Evolutionary conservation across 345 rosid species (phyloP), one percentile per base, ranked within the genome.

Genomic region (Clausena lansium): DNA sequence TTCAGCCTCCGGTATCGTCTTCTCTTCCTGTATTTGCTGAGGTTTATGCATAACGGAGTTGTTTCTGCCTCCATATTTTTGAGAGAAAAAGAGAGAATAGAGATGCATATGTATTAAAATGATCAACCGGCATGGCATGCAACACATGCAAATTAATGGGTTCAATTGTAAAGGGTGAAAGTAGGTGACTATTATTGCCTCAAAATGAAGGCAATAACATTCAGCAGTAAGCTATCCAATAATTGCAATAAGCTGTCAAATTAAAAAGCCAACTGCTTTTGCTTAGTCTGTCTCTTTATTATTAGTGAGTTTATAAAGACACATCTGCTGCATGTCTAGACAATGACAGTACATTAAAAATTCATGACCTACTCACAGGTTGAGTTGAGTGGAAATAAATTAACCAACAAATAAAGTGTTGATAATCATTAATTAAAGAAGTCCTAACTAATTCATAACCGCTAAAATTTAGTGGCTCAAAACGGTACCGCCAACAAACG

Each of bases 61-160:
- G 38, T 60, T 25, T 74, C 77, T 45, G 28, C 70, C 35, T 74
- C 77, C 77, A 74, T 74, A 20, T 45, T 19, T 28, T 30, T 28
- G 1, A 4, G 14, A 41, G 7, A 61, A 35, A 41, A 41, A 4
- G 15, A 41, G 15, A 45, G 15, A 45, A 45, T 3, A 45, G 15
- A 45, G 15, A 45, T 45, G 50, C 15, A 10, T 41, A 2, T 45
- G 50, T 45, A 45, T 45, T 45, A 45, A 41, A 41, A 41, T 45
- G 50, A 45, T 11, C 50, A 45, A 11, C 15, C 3, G 2, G 50
- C 15, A 39, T 8, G 11, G 30, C 9, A 27, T 58, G 28, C 24
- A 57, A 13, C 30, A 25, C 33, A 61, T 27, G 19, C 33, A 61
- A 61, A 61, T 27, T 30, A 4, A 6, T 27, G 14, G 6, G 14